Base-by-base conservation (phyloP, 2,329 filamentous ascomycete species). In the Neofusicoccum umdonicola region DNA sequence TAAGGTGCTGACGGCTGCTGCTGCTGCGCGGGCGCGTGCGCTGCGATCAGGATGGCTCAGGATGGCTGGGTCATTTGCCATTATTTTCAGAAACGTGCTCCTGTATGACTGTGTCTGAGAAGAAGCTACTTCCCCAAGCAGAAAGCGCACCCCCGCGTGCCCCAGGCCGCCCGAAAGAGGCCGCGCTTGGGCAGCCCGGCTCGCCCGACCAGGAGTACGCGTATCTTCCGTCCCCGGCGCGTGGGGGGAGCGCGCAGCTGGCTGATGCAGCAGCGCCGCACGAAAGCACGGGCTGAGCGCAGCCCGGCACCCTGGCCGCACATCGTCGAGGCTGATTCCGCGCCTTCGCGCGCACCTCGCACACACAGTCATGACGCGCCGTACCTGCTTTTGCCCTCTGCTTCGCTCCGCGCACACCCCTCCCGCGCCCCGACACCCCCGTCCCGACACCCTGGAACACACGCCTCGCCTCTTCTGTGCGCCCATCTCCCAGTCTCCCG, bases 31-130 rank as follows among this genome's bases (percentile, higher is more conserved):
- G 54, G 54, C 54, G 54, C 54, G 54, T 58, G 54, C 54, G 39
- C 52, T 44, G 54, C 47, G 22, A 50, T 50, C 47, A 31, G 31
- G 47, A 50, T 6, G 27, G 27, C 47, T 22, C 39, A 3, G 22
- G 22, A 22, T 22, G 22, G 22, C 22, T 22, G 56, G 56, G 56
- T 47, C 56, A 60, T 60, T 56, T 63, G 61, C 48, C 61, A 56
- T 63, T 63, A 63, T 63, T 63, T 63, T 63, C 61, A 54, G 61
- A 41, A 47, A 54, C 50, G 61, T 52, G 48, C 41, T 45, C 48
- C 41, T 45, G 61, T 44, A 63, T 63, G 61, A 63, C 61, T 63
- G 61, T 63, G 31, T 58, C 56, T 60, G 56, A 60, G 56, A 60
- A 60, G 56, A 47, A 34, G 56, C 41, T 27, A 39, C 44, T 45